Conservation (phyloP, 345 rosid genomes). For the Moricandia moricandioides region DNA sequence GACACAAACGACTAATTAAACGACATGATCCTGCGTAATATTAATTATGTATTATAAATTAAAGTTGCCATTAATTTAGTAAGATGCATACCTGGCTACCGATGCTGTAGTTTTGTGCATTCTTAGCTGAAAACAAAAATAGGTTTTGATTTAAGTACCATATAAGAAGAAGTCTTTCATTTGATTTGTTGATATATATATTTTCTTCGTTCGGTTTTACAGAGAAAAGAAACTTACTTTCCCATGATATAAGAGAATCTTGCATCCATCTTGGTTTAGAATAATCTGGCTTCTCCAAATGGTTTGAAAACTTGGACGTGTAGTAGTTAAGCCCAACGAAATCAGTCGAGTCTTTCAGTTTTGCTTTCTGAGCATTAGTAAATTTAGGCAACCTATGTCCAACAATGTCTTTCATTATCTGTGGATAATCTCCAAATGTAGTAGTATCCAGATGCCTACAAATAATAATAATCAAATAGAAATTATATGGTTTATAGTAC, state of each 20-base stretch:
- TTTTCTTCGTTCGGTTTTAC: not conserved
- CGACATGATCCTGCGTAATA: not conserved
- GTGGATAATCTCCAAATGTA: constrained; percentile 43
- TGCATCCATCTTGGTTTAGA: constrained; percentile 27
- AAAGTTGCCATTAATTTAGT: not conserved
- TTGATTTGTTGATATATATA: not conserved
- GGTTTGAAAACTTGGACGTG: constrained; percentile 22
- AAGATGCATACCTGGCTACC: constrained; percentile 24
- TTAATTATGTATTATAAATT: not conserved
- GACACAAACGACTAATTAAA: not conserved
- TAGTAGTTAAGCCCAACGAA: constrained; percentile 53
- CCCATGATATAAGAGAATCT: constrained; percentile 33
- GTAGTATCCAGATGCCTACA: constrained; percentile 41
- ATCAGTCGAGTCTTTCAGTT: constrained; percentile 42
- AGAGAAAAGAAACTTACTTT: constrained; percentile 29
- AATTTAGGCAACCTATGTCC: constrained; percentile 43
- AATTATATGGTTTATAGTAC: not conserved
- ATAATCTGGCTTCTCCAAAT: constrained; percentile 10
- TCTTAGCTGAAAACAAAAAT: constrained; percentile 1
- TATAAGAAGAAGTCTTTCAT: not conserved
- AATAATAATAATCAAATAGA: not conserved
- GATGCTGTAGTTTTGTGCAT: not conserved
- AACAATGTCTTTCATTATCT: constrained; percentile 39
- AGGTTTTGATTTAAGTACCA: not conserved
- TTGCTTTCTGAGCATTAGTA: constrained; percentile 29